Percentiles rank a stretch among this genome's conserved stretches.
Conservation (phyloP, 805 yeast species). For the Brettanomyces naardenensis region DNA sequence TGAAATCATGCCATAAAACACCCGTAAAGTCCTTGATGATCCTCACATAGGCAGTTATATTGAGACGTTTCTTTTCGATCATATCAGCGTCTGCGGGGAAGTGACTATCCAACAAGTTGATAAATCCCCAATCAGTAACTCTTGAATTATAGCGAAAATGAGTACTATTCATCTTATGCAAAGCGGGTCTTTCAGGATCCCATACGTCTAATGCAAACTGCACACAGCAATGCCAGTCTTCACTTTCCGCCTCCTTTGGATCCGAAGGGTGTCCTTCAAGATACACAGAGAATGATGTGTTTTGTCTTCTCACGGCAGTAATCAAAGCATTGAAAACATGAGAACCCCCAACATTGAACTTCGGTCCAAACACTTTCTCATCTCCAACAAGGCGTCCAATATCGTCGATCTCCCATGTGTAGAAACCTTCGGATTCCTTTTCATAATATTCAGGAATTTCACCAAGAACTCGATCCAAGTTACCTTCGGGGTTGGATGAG, state of each 20-base stretch:
- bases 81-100: constrained; percentile 26
- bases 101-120: constrained; percentile 58
- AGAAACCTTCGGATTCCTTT: constrained; percentile 20
- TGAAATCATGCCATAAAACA: constrained; percentile 85
- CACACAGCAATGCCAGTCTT: constrained; percentile 83
- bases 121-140: constrained; percentile 96
- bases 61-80: constrained; percentile 45
- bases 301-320: constrained; percentile 56
- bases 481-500: constrained; percentile 16
- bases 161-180: constrained; percentile 55
- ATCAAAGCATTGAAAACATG: constrained; percentile 63
- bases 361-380: constrained; percentile 32
- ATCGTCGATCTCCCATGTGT: constrained; percentile 34
- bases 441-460: constrained; percentile 26
- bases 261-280: constrained; percentile 59
- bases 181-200: constrained; percentile 63
- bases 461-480: constrained; percentile 16
- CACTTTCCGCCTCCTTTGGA: constrained; percentile 19
- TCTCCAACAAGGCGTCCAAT: constrained; percentile 22
- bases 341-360: constrained; percentile 46
- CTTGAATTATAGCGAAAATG: constrained; percentile 68
- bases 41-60: constrained; percentile 70
- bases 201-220: constrained; percentile 82
- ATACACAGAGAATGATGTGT: constrained; percentile 60
- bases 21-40: constrained; percentile 87